Base-by-base conservation (phyloP, 805 yeast species). In the Candida arabinofermentans region DNA sequence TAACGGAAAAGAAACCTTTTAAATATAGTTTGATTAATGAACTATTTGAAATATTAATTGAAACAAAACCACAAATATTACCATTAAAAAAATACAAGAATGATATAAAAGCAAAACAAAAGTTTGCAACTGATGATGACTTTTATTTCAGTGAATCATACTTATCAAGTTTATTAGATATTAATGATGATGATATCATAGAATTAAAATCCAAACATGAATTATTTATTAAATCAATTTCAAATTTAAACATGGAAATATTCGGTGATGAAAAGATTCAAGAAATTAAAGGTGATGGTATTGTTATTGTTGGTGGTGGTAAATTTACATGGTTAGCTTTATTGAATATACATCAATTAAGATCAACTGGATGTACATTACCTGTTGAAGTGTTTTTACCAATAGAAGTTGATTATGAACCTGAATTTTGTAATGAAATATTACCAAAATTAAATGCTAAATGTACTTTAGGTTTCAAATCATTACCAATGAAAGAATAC, bases 271-370 rank as follows among this genome's bases (percentile, higher is more conserved):
- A n/a, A 16, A 22, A 33, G 41, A 22, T 5, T 21, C 8, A 30
- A 13, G 7, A 13, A 8, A 31, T 34, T 40, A 8, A 17, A 29
- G 16, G 58, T 8, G 43, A 42, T 37, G 72, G 77, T 2, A 67
- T 71, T 24, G 80, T 76, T 12, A 55, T 75, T 29, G 75, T 76
- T 34, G 82, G 83, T 8, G 76, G 82, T 13, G 77, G 74, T 1
- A 55, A 68, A 47, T 76, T 66, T 51, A 64, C 71, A 36, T 74
- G 81, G 79, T 62, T 76, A 35, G 62, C 78, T 4, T 65, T 69
- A 46, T 51, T 76, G 30, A 77, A 70, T 24, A 72, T 76, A 32
- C 64, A 62, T 46, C 80, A 76, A 53, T 55, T 64, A 18, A 52
- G 79, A 24, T 59, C 62, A 4, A 50, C 65, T 1, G 79, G 78